phyloP scores from a whole-genome alignment of 495 filamentous ascomycete genomes.

The Parathielavia appendiculata region DNA sequence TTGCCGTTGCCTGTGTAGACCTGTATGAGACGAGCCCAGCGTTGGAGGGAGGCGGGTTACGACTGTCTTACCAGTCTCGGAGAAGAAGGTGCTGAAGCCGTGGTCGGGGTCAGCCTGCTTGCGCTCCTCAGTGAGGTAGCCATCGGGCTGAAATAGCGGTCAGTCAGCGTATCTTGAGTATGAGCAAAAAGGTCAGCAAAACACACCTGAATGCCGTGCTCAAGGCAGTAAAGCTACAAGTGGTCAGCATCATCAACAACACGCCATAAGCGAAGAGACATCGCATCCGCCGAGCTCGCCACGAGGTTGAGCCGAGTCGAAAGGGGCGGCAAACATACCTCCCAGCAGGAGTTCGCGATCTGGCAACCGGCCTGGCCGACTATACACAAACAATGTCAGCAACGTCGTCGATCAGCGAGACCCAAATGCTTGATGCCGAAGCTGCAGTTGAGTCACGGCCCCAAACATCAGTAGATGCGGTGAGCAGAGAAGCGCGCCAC shows the following conservation, averaged over 20 bases:
- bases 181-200: not conserved
- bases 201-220: conserved; percentile 97
- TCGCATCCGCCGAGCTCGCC: not conserved
- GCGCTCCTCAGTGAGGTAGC: conserved; percentile 96
- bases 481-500: conserved; percentile 34
- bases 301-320: no score
- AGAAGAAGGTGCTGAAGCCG: conserved; percentile 99
- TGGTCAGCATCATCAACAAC: conserved; percentile 21
- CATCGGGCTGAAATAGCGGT: conserved; percentile 73
- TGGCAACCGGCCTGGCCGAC: conserved; percentile 99
- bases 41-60: not conserved
- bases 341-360: conserved; percentile 99
- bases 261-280: not conserved
- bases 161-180: conserved; percentile 28
- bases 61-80: conserved; percentile 79
- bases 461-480: conserved; percentile 26
- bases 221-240: conserved; percentile 92
- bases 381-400: conserved; percentile 48
- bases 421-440: not conserved
- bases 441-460: not conserved
- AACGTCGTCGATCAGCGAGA: conserved; percentile 10
- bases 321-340: conserved; percentile 60
- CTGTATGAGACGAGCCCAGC: not conserved
- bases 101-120: conserved; percentile 88
- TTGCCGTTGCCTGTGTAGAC: conserved; percentile 77